Evolutionary conservation across 2,329 filamentous ascomycete species (phyloP).

Genomic region (Teratosphaeria destructans): DNA sequence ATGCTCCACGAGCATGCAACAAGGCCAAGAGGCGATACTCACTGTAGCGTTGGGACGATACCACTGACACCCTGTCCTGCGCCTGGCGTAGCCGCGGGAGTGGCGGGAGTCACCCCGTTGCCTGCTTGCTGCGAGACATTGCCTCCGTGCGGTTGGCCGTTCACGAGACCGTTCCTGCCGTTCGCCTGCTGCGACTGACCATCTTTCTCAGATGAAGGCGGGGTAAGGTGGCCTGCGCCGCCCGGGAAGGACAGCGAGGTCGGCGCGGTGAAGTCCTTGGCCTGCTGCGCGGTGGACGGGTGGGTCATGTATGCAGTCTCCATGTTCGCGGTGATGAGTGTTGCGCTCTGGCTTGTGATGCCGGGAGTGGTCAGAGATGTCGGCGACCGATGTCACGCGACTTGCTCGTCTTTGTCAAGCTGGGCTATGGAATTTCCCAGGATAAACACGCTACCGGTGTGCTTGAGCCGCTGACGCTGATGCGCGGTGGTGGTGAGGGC

Average conservation of each 20-base stretch:
- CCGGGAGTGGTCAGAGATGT: neutral
- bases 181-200: conserved; percentile 22
- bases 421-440: neutral
- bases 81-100: conserved; percentile 83
- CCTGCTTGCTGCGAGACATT: conserved; percentile 46
- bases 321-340: conserved; percentile 47
- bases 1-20: conserved; percentile 18
- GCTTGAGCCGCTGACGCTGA: neutral
- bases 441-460: neutral
- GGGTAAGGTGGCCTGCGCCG: conserved; percentile 64
- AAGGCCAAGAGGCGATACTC: conserved; percentile 51
- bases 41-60: conserved; percentile 90
- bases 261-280: conserved; percentile 66
- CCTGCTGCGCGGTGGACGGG: conserved; percentile 81
- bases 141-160: conserved; percentile 29
- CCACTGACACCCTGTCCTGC: conserved; percentile 71
- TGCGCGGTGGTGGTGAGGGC: neutral
- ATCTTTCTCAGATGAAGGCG: conserved; percentile 63
- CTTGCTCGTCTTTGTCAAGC: neutral
- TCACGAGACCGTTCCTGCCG: conserved; percentile 37
- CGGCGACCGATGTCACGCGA: neutral
- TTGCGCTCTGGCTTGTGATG: neutral
- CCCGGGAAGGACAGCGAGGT: conserved; percentile 80
- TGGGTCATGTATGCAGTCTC: conserved; percentile 74
- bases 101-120: conserved; percentile 74